Evolutionary conservation across 1,284 basidiomycete genomes (phyloP), one percentile per base, ranked within the genome.

Genomic region (Rhodotorula sp.): DNA sequence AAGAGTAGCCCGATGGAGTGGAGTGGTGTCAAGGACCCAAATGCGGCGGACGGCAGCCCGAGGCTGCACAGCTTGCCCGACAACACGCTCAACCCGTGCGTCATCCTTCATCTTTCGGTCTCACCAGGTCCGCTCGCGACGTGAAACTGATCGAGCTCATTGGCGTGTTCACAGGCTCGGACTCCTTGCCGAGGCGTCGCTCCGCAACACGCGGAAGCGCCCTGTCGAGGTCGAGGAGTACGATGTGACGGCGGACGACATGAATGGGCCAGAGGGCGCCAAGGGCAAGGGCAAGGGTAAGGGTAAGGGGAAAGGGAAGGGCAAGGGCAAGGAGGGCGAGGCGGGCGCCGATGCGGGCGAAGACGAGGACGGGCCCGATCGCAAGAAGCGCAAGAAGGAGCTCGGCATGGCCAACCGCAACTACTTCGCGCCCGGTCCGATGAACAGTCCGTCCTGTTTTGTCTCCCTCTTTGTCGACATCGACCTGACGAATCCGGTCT

Each of bases 41-140:
- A 69, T 45, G 69, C 72, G 80, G 61, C 87, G 50, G 71, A 72
- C 14, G 67, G 68, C 3, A 75, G 75, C 86, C 68, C 93, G 85
- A 90, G 93, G 78, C 84, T 97, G 12, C 92, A 95, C 76, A 92
- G 89, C 0, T 84, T 97, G 8, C 94, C 94, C 0, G 93, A 97
- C 81, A 95, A 96, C 78, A 85, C 90, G 0, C 83, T 97, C 34
- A 96, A 95, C 70, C 94, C 94, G 3, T 74, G 53, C 57, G 70
- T 65, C 41, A 3, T 2, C 45, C 3, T 44, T 50, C 34, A 14
- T 42, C 44, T 52, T 34, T 25, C 27, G 14, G 45, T 1, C 27
- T 34, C 25, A 0, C 12, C 41, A 17, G 25, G 3, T 2, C 7
- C 25, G 10, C 4, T 23, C 17, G 2, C 42, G 21, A 14, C 14